Conservation (phyloP, 225 moss, liverwort and hornwort genomes). For the Marchantia polymorpha region DNA sequence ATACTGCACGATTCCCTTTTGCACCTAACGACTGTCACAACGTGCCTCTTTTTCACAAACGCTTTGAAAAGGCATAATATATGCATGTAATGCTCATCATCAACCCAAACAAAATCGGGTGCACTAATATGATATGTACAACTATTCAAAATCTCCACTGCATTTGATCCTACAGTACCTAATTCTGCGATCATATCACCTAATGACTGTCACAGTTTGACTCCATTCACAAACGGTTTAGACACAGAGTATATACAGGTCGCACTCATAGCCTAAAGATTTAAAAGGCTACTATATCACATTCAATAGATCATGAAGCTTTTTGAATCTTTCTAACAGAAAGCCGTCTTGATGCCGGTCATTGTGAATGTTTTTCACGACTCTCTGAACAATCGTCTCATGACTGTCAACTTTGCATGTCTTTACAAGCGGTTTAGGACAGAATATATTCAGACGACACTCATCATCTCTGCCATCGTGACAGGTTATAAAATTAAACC, state of each 20-base stretch:
- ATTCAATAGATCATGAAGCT: neutral
- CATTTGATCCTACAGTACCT: neutral
- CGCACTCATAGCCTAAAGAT: neutral
- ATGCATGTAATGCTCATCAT: neutral
- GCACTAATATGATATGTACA: neutral
- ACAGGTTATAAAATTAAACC: neutral
- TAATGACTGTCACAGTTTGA: neutral
- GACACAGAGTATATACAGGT: neutral
- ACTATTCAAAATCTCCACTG: neutral
- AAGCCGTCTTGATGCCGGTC: too few species aligned
- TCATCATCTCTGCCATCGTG: neutral
- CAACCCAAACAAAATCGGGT: neutral
- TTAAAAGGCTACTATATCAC: conserved; percentile 1
- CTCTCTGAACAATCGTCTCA: neutral
- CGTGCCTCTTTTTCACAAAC: neutral
- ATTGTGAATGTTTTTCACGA: neutral
- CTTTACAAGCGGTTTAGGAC: neutral
- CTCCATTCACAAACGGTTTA: neutral
- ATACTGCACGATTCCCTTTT: neutral
- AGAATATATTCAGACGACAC: neutral
- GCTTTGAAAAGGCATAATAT: neutral
- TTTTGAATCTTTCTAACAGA: too few species aligned
- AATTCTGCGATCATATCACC: neutral
- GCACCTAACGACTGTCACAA: neutral
- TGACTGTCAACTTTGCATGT: neutral